Percentiles rank a stretch among this genome's conserved stretches.
Evolutionary conservation across 306 rosid species (phyloP).

Genomic region (Canavalia gladiata): DNA sequence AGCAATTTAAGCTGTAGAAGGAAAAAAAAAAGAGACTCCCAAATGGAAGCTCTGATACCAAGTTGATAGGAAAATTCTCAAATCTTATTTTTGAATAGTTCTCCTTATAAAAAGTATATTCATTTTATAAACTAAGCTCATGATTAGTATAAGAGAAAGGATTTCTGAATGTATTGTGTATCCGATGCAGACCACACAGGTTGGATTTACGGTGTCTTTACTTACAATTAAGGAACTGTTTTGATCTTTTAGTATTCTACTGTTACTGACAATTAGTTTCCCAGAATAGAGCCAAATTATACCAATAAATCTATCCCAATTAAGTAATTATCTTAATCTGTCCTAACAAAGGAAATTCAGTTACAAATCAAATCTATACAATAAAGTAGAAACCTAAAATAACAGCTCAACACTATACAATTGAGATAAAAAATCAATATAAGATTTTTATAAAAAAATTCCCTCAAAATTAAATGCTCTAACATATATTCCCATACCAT

Average conservation of each 20-base stretch:
- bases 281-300: background rate
- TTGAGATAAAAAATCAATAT: background rate
- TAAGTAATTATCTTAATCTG: background rate
- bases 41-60: background rate
- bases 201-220: no score
- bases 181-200: no score
- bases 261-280: background rate
- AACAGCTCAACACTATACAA: conserved; percentile 10
- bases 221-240: no score
- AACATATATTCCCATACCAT: conserved; percentile 1
- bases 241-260: no score
- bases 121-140: background rate
- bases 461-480: conserved; percentile 7
- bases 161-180: no score
- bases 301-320: background rate
- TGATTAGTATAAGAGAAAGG: background rate
- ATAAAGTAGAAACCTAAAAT: background rate
- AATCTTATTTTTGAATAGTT: background rate
- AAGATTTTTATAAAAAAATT: background rate
- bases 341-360: background rate
- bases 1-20: background rate
- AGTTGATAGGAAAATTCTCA: background rate
- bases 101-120: background rate
- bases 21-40: background rate
- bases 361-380: background rate